Evolutionary conservation across 305 asterid species (phyloP).

Genomic region (Fraxinus baroniana): DNA sequence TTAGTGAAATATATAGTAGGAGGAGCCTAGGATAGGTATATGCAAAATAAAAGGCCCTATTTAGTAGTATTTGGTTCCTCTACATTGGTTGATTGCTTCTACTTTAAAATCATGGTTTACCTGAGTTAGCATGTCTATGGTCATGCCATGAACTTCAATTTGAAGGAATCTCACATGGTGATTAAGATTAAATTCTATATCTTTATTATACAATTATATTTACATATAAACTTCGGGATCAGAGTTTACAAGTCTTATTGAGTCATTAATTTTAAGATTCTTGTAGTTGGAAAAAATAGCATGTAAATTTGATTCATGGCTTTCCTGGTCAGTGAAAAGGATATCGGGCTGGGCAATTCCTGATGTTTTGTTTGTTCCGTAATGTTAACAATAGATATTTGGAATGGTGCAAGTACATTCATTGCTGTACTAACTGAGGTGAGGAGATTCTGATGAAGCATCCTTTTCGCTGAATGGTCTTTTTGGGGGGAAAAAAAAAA

Average conservation of each 20-base stretch:
- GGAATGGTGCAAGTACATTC: slow-evolving; percentile 12
- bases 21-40: not conserved
- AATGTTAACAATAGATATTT: slow-evolving; percentile 3
- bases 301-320: not conserved
- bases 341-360: not conserved
- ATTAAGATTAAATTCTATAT: not conserved
- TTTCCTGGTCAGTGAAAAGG: not conserved
- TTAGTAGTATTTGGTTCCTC: not conserved
- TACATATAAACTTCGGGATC: not conserved
- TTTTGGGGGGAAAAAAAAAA: not conserved
- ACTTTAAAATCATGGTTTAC: not conserved
- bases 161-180: not conserved
- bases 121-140: not conserved
- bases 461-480: slow-evolving; percentile 1
- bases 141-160: not conserved
- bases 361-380: not conserved
- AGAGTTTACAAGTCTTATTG: not conserved
- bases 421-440: slow-evolving; percentile 3
- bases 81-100: not conserved
- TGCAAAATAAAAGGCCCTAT: not conserved
- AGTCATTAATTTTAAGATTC: not conserved
- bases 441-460: slow-evolving; percentile 23
- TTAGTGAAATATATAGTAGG: not conserved
- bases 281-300: not conserved
- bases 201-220: not conserved